Conservation (phyloP, 192 early-diverging fungal species). For the Chytriomyces sp. region DNA sequence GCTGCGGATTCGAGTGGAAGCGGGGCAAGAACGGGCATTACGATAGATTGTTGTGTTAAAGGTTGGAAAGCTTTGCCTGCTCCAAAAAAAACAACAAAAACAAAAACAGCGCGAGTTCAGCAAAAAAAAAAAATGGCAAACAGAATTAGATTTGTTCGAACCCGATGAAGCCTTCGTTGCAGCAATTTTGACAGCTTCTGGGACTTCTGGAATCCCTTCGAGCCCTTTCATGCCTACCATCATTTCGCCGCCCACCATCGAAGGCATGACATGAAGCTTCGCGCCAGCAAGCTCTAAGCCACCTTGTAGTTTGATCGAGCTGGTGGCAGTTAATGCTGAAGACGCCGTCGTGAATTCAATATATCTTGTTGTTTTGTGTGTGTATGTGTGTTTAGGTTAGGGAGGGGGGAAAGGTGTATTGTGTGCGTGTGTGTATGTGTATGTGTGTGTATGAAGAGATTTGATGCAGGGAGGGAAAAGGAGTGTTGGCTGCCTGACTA, state of each 20-base stretch:
- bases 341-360: conserved; percentile 73
- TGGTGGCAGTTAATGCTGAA: conserved; percentile 56
- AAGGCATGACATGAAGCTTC: conserved; percentile 67
- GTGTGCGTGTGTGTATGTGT: background rate
- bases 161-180: conserved; percentile 5
- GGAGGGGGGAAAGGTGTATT: background rate
- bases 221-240: conserved; percentile 80
- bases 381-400: conserved; percentile 9
- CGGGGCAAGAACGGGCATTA: background rate
- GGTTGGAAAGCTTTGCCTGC: background rate
- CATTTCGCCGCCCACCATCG: conserved; percentile 79
- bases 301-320: conserved; percentile 80
- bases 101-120: background rate
- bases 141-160: background rate
- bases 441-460: conserved; percentile 1
- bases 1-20: conserved; percentile 11
- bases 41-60: background rate
- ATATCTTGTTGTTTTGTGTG: conserved; percentile 57
- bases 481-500: background rate
- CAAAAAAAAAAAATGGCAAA: background rate
- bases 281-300: conserved; percentile 77
- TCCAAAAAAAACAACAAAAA: background rate
- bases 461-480: background rate
- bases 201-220: conserved; percentile 53
- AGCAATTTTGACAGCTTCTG: conserved; percentile 30